A percentile compares a stretch with the other conserved stretches of the same genome.
These are phyloP conservation scores for Pyropia yezoensis DNA, from an alignment of 23 red algal genomes.

Conservation along the genomic window DNA sequence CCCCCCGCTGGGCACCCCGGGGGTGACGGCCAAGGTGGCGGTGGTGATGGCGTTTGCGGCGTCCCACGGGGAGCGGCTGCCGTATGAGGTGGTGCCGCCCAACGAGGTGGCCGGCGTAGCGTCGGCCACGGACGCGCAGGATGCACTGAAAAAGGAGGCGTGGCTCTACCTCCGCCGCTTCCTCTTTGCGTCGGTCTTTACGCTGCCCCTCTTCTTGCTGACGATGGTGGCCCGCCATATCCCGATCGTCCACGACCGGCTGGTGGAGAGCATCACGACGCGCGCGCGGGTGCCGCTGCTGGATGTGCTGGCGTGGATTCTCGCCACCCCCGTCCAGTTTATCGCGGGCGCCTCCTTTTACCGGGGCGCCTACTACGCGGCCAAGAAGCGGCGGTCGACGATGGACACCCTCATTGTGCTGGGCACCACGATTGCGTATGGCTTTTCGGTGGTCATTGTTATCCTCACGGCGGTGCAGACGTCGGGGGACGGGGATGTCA, in stretches of 20 bases:
- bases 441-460: conserved; percentile 26
- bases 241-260: background rate
- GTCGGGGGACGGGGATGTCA: background rate
- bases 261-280: background rate
- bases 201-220: conserved; percentile 26
- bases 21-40: no score
- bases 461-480: background rate
- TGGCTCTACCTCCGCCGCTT: conserved; percentile 3
- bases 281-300: background rate
- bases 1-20: no score
- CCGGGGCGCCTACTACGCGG: conserved; percentile 35
- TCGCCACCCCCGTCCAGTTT: conserved; percentile 36
- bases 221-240: background rate
- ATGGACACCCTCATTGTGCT: conserved; percentile 52
- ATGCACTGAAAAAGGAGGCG: background rate
- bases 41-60: no score
- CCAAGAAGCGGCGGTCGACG: conserved; percentile 14
- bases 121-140: background rate
- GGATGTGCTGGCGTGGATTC: conserved; percentile 2
- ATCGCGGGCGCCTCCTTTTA: conserved; percentile 36
- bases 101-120: background rate
- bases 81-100: no score
- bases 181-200: conserved; percentile 24
- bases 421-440: conserved; percentile 24
- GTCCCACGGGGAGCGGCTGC: no score